Percentiles rank a stretch among this genome's conserved stretches.
phyloP scores from a whole-genome alignment of 2,329 filamentous ascomycete genomes.

The Fusarium compactum region DNA sequence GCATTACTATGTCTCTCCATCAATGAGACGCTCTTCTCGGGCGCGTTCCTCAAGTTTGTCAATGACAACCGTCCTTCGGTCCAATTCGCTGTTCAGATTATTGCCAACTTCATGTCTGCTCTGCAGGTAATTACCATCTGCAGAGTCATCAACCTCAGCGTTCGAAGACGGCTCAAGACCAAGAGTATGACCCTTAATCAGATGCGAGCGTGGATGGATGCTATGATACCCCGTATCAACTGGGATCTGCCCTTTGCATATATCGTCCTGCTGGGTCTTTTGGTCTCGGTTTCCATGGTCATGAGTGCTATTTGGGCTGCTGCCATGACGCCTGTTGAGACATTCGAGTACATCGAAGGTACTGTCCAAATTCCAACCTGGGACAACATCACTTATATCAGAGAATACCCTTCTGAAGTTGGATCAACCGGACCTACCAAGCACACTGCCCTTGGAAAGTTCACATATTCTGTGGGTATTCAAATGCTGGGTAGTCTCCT shows the following conservation, averaged over 20 bases:
- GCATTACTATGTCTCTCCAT: conserved; percentile 12
- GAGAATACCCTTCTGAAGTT: conserved; percentile 44
- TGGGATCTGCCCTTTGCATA: conserved; percentile 21
- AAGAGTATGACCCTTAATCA: conserved; percentile 25
- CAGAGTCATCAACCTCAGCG: conserved; percentile 16
- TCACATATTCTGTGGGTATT: conserved; percentile 45
- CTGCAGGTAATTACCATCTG: conserved; percentile 6
- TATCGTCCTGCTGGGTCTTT: background rate
- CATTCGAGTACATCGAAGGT: conserved; percentile 1
- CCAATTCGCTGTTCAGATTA: conserved; percentile 16
- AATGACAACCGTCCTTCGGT: background rate
- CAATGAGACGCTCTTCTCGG: conserved; percentile 10
- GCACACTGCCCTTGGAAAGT: conserved; percentile 36
- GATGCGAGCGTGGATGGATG: conserved; percentile 23
- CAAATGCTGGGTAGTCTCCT: conserved; percentile 42
- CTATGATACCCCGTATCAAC: conserved; percentile 19
- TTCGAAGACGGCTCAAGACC: conserved; percentile 13
- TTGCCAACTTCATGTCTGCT: conserved; percentile 12
- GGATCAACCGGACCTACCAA: conserved; percentile 25
- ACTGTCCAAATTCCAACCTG: conserved; percentile 40
- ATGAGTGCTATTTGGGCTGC: conserved; percentile 40
- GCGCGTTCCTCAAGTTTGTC: conserved; percentile 4
- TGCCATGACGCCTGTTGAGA: conserved; percentile 41
- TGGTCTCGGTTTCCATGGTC: conserved; percentile 23
- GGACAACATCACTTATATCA: conserved; percentile 35